A percentile compares a stretch with the other conserved stretches of the same genome.
These are phyloP conservation scores for Biscogniauxia mediterranea DNA, from an alignment of 2,329 filamentous ascomycete species.

Conservation along the genomic window DNA sequence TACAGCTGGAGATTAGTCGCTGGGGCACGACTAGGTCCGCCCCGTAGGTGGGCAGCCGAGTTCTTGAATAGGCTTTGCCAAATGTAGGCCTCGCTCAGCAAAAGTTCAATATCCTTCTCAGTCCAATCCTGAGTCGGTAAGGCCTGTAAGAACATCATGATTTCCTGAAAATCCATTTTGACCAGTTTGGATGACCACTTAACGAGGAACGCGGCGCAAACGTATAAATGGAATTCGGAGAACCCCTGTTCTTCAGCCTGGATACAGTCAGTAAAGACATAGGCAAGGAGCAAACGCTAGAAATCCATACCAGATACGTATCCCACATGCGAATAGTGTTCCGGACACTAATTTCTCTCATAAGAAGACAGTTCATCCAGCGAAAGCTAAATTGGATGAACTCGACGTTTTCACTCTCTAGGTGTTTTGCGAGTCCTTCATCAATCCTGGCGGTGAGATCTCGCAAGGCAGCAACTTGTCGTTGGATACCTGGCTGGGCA, in stretches of 20 bases:
- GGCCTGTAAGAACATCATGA: conserved; percentile 99
- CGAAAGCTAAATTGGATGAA: conserved; percentile 99
- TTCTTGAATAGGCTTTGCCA: conserved; percentile 98
- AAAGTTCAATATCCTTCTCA: conserved; percentile 94
- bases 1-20: conserved; percentile 41
- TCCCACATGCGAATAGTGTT: conserved; percentile 99
- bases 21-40: conserved; percentile 42
- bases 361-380: conserved; percentile 99
- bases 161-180: conserved; percentile 97
- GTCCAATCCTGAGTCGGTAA: conserved; percentile 93
- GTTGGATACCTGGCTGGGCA: conserved; percentile 92
- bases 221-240: conserved; percentile 96
- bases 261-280: conserved; percentile 9
- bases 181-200: conserved; percentile 96
- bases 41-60: conserved; percentile 81
- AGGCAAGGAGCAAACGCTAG: not conserved
- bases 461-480: conserved; percentile 83
- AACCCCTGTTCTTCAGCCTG: conserved; percentile 98
- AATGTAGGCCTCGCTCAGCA: conserved; percentile 95
- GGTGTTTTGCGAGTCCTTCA: conserved; percentile 75
- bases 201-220: conserved; percentile 94
- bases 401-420: conserved; percentile 88
- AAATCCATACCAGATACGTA: conserved; percentile 79
- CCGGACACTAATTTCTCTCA: conserved; percentile 94
- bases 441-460: conserved; percentile 93